phyloP scores from a whole-genome alignment of 2,329 filamentous ascomycete species.

The Pseudopyricularia javanii region DNA sequence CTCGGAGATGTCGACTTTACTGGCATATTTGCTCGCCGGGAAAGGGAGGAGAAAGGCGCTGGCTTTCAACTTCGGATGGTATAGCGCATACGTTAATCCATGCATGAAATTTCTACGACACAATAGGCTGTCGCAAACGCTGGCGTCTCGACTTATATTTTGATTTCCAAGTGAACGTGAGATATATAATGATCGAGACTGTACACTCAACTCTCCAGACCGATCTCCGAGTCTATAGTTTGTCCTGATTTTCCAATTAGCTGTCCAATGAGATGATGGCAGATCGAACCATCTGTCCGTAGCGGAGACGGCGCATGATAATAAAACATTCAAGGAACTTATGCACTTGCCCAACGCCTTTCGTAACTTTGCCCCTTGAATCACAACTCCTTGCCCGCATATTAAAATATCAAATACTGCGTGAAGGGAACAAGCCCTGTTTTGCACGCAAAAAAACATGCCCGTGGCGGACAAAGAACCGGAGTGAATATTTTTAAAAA shows the following conservation, averaged over 20 bases:
- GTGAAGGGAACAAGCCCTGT: neutral
- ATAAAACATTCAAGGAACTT: neutral
- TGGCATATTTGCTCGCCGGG: constrained; percentile 56
- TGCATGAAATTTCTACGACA: neutral
- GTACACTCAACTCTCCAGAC: no score
- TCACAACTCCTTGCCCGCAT: neutral
- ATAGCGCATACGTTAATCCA: neutral
- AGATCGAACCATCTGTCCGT: neutral
- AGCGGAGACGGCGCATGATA: neutral
- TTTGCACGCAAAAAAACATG: neutral
- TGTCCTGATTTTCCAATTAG: neutral
- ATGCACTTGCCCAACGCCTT: neutral
- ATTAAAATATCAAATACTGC: neutral
- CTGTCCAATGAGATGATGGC: neutral
- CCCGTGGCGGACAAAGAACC: neutral
- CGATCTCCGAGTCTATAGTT: neutral
- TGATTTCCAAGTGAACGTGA: neutral
- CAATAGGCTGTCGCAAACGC: neutral
- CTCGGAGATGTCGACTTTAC: constrained; percentile 52
- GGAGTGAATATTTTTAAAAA: neutral
- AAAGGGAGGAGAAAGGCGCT: constrained; percentile 52
- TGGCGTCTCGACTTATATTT: neutral
- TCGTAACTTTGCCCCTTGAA: neutral
- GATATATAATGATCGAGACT: neutral
- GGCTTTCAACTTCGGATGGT: constrained; percentile 53